Base-by-base conservation (phyloP, 2,329 filamentous ascomycete species). In the Stromatinia cepivora region DNA sequence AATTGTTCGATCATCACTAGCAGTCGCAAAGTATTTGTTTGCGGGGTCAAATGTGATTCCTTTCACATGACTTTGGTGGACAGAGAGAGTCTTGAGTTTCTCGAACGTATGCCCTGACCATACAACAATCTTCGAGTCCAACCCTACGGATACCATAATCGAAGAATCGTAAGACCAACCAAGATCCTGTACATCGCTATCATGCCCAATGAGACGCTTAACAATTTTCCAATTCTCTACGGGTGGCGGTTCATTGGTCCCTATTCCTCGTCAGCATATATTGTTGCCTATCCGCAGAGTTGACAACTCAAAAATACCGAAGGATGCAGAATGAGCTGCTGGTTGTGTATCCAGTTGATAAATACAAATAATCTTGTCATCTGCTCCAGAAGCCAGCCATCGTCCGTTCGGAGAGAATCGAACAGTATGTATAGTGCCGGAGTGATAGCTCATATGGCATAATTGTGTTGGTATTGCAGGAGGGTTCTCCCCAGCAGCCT, bases 91-190 rank as follows among this genome's bases (percentile, higher is more conserved):
- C 85, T 98, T 98, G 74, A 99, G 86, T 82, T 97, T 98, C 82
- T 99, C 95, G 75, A 99, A 99, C 0, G 94, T 98, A 80, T 96
- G 91, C 0, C 95, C 96, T 1, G 94, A 98, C 95, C 95, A 99
- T 31, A 99, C 91, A 13, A 99, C 95, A 20, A 99, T 91, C 81
- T 99, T 99, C 56, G 95, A 98, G 81, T 99, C 95, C 74, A 99
- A 83, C 1, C 95, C 96, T 36, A 99, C 95, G 0, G 95, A 98
- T 6, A 98, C 94, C 71, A 99, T 83, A 67, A 99, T 92, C 1
- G 94, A 97, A 42, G 94, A 97, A 82, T 99, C 95, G 78, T 90
- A 90, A 28, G 95, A 97, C 95, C 95, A 99, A 42, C 93, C 95
- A 70, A 99, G 84, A 82, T 99, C 96, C 81, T 99, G 95, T 7